phyloP scores from a whole-genome alignment of 306 rosid species.

The Trichosanthes truncata region DNA sequence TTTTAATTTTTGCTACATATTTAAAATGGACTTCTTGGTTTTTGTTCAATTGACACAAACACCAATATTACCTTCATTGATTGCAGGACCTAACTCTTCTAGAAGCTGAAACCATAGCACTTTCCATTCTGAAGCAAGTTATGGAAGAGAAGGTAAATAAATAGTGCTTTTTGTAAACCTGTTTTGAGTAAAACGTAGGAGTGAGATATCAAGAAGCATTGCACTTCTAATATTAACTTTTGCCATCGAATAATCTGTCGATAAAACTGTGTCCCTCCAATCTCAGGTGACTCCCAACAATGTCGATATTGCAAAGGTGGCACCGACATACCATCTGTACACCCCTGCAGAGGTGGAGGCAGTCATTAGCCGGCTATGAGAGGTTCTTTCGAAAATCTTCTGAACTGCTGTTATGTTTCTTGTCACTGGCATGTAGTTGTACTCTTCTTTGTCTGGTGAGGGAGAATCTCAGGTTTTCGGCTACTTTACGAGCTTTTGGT shows the following conservation, averaged over 20 bases:
- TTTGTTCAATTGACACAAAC: neutral
- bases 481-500: neutral
- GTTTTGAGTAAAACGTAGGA: neutral
- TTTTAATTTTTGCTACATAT: neutral
- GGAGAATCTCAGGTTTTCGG: neutral
- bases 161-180: neutral
- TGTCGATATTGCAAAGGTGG: constrained; percentile 90
- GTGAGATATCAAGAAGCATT: neutral
- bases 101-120: constrained; percentile 96
- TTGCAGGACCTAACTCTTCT: constrained; percentile 79
- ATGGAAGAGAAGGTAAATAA: constrained; percentile 95
- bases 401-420: neutral
- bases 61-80: constrained; percentile 1
- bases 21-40: neutral
- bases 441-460: constrained; percentile 1
- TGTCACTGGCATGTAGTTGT: constrained; percentile 10
- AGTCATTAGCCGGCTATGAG: constrained; percentile 77
- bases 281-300: constrained; percentile 86
- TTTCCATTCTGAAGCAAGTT: constrained; percentile 94
- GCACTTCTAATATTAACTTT: neutral
- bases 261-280: neutral
- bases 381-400: neutral
- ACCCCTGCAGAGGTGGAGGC: constrained; percentile 88
- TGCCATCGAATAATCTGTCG: neutral
- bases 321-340: constrained; percentile 78